phyloP scores from a whole-genome alignment of 2,329 filamentous ascomycete species.

The Ophiosphaerella herpotricha region DNA sequence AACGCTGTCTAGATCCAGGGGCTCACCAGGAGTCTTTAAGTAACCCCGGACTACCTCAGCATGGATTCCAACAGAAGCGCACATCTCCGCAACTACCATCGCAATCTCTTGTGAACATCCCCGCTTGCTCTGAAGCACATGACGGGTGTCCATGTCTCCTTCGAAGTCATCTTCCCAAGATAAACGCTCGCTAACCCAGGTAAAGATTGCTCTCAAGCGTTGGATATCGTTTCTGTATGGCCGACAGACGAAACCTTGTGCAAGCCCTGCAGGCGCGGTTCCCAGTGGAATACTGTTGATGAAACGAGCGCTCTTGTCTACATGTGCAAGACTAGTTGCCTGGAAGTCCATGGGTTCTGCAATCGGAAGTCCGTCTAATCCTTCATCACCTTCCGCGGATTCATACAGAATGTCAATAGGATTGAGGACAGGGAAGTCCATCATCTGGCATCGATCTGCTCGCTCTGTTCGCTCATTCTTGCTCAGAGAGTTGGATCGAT shows the following conservation, averaged over 20 bases:
- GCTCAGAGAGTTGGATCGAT: constrained; percentile 91
- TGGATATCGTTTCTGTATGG: constrained; percentile 95
- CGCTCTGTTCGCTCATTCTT: constrained; percentile 84
- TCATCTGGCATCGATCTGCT: constrained; percentile 88
- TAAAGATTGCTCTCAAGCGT: constrained; percentile 90
- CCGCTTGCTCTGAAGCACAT: constrained; percentile 81
- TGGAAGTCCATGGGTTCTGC: constrained; percentile 80
- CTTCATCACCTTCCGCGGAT: constrained; percentile 86
- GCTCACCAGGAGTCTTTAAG: constrained; percentile 85
- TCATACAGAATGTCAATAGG: constrained; percentile 89
- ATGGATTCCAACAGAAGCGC: constrained; percentile 81
- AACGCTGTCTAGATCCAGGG: constrained; percentile 72
- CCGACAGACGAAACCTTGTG: constrained; percentile 89
- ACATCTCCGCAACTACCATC: constrained; percentile 89
- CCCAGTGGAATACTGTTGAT: constrained; percentile 80
- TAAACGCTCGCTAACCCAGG: constrained; percentile 94
- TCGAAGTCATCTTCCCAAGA: constrained; percentile 95
- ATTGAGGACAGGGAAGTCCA: constrained; percentile 85
- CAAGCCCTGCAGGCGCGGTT: constrained; percentile 79
- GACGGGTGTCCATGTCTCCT: constrained; percentile 78
- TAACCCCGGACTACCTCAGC: constrained; percentile 88
- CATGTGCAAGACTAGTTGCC: constrained; percentile 77
- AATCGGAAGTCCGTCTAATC: constrained; percentile 82
- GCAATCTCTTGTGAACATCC: constrained; percentile 91
- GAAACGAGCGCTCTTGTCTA: constrained; percentile 96